Evolutionary conservation across 352 stramenopile genomes (phyloP), one percentile per base, ranked within the genome.

Genomic region (Globisporangium recalcitrans): DNA sequence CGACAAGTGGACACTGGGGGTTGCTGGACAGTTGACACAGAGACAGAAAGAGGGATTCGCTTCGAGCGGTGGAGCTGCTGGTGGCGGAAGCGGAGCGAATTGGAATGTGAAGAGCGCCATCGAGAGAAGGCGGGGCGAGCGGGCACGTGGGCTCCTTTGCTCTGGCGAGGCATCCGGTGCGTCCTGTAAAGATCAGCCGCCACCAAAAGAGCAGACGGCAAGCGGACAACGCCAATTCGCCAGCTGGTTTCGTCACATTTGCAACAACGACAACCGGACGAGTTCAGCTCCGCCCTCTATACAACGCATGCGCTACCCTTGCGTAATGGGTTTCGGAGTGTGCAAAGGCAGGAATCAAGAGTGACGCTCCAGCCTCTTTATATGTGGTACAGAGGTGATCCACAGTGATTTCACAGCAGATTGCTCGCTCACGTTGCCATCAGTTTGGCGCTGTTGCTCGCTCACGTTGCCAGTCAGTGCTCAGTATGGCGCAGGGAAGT

Each of bases 81-180:
- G 4, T 56, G 51, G 9, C 24, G n/a, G 16, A 40, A 31, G 59
- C 65, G 51, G 51, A 64, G 69, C 36, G 65, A 71, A 72, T 73
- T 73, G 63, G 62, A 29, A 76, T 72, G 63, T 76, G 69, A 73
- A 56, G 32, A 32, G 26, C 26, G 40, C 46, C 36, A 19, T n/a
- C 53, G 46, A 27, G 38, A 24, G 9, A 38, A 29, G 51, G 54
- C 44, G 13, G 10, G 44, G 8, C 31, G n/a, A 11, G 27, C 7
- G 65, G 52, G 64, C n/a, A n/a, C n/a, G n/a, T n/a, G n/a, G 42
- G 65, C 29, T 51, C 58, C 31, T 38, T 63, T 54, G 51, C n/a
- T 61, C 52, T 22, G 63, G 60, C 52, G 65, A 52, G 47, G 29
- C 58, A 63, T 63, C 58, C 47, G 46, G 46, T 57, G 34, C 58